Percentiles rank a stretch among this genome's conserved stretches.
These are phyloP conservation scores for Ulmus americana DNA, from an alignment of 331 rosid genomes.

Conservation along the genomic window DNA sequence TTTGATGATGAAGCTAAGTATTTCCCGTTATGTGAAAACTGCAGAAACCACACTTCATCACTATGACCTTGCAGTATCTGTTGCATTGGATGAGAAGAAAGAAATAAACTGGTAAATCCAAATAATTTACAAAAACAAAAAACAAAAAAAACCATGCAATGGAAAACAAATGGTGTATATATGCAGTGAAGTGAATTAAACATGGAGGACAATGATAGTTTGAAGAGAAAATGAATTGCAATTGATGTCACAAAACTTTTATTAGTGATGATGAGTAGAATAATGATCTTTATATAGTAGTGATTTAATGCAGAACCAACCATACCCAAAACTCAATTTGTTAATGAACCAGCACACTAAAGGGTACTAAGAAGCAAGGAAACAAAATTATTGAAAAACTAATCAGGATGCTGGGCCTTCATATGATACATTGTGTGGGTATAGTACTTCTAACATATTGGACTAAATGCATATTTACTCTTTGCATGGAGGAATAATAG, in stretches of 20 bases:
- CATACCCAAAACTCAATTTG: background rate
- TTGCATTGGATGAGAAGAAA: background rate
- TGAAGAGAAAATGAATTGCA: background rate
- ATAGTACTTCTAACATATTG: too few species aligned
- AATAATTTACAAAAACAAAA: background rate
- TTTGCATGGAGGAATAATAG: too few species aligned
- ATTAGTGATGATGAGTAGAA: background rate
- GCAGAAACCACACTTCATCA: slow-evolving; percentile 91
- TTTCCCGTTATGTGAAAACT: slow-evolving; percentile 84
- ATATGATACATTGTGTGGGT: too few species aligned
- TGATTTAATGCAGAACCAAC: background rate
- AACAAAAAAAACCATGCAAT: background rate
- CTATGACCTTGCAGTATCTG: slow-evolving; percentile 48
- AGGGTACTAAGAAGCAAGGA: background rate
- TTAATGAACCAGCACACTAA: background rate
- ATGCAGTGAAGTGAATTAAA: background rate
- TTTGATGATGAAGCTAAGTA: slow-evolving; percentile 92
- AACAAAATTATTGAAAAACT: background rate
- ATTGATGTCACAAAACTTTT: background rate
- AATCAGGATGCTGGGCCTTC: background rate
- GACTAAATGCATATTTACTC: too few species aligned
- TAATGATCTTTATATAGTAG: background rate
- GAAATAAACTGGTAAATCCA: background rate
- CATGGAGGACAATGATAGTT: background rate
- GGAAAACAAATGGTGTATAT: background rate